Percentiles rank a stretch among this genome's conserved stretches.
Conservation (phyloP, 2,329 filamentous ascomycete species). For the Didymella exigua region DNA sequence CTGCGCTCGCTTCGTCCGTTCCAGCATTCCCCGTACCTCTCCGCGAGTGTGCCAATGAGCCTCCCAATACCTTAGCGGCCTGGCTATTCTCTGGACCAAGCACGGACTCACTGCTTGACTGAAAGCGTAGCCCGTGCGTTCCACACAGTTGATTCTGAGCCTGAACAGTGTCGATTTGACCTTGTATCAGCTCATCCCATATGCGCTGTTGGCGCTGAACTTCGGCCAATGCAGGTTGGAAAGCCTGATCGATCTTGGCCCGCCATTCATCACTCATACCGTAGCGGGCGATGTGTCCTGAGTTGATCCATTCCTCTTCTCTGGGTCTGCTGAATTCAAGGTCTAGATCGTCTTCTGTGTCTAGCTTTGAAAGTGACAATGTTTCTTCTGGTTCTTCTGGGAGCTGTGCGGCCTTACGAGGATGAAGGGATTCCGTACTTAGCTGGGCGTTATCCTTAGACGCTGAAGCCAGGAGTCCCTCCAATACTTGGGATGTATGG, state of each 20-base stretch:
- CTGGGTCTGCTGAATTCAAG: no score
- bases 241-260: background rate
- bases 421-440: no score
- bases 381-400: no score
- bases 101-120: background rate
- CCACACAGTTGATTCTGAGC: background rate
- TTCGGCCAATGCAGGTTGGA: background rate
- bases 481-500: no score
- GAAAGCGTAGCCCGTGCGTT: background rate
- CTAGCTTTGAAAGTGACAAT: background rate
- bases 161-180: background rate
- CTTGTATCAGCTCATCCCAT: background rate
- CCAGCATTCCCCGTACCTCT: background rate
- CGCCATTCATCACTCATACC: background rate
- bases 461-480: no score
- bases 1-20: background rate
- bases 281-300: background rate
- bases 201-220: background rate
- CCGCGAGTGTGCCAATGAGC: no score
- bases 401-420: no score
- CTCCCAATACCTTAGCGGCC: background rate
- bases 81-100: background rate
- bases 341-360: background rate
- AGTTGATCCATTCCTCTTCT: background rate
- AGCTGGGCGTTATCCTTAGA: no score